These are phyloP conservation scores for Podaxis rugospora DNA, from an alignment of 768 basidiomycete genomes.

Conservation along the genomic window DNA sequence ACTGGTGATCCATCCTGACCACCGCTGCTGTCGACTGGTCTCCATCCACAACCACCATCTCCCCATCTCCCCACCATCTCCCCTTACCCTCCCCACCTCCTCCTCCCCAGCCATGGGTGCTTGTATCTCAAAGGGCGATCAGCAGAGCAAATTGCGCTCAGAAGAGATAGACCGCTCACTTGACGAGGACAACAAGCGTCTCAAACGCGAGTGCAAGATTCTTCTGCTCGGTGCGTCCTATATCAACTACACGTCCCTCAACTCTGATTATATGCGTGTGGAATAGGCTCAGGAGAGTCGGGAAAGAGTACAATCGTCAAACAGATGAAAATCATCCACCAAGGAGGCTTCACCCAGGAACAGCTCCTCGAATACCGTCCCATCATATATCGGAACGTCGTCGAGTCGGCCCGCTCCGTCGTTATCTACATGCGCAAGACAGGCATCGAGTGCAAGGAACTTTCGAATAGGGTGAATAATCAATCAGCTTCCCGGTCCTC, in stretches of 20 bases:
- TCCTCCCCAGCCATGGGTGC: slow-evolving; percentile 50
- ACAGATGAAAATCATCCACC: slow-evolving; percentile 99
- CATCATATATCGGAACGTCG: slow-evolving; percentile 80
- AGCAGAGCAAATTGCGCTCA: slow-evolving; percentile 55
- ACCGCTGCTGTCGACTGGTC: slow-evolving; percentile 6
- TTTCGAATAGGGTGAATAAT: slow-evolving; percentile 52
- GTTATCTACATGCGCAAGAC: slow-evolving; percentile 85
- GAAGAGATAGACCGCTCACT: slow-evolving; percentile 79
- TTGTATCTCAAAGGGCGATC: slow-evolving; percentile 58
- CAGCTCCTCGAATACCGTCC: slow-evolving; percentile 76
- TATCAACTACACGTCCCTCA: background rate
- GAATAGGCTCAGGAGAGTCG: slow-evolving; percentile 85
- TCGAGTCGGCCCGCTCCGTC: slow-evolving; percentile 86
- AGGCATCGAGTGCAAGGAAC: slow-evolving; percentile 69
- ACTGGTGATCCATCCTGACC: slow-evolving; percentile 1
- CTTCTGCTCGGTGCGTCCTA: slow-evolving; percentile 72
- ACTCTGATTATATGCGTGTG: background rate
- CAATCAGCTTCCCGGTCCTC: background rate
- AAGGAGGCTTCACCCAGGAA: slow-evolving; percentile 77
- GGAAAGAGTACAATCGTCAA: slow-evolving; percentile 97
- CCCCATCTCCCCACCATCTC: background rate
- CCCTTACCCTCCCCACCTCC: background rate
- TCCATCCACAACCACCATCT: slow-evolving; percentile 7
- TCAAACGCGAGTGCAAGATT: slow-evolving; percentile 90
- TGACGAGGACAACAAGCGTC: slow-evolving; percentile 80